Conservation (phyloP, 495 filamentous ascomycete genomes). For the Penicillium turbatum region DNA sequence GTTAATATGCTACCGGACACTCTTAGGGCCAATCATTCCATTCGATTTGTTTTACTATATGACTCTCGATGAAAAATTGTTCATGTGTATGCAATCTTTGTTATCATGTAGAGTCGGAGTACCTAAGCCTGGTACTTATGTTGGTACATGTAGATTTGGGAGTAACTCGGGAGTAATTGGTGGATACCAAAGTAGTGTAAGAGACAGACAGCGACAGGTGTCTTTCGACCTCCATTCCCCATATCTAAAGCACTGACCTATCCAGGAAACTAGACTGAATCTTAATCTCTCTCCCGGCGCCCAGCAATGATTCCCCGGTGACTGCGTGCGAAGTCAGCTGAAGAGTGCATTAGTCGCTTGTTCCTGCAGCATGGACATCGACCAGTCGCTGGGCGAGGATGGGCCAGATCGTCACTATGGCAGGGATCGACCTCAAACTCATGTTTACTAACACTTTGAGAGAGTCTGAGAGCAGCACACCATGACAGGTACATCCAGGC, state of each 20-base stretch:
- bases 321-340: slow-evolving; percentile 21
- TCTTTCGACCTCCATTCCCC: neutral
- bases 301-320: neutral
- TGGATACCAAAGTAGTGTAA: neutral
- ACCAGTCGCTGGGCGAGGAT: slow-evolving; percentile 17
- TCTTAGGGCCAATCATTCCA: slow-evolving; percentile 9
- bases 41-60: slow-evolving; percentile 13
- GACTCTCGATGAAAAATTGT: slow-evolving; percentile 2
- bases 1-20: slow-evolving; percentile 13
- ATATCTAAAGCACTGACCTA: neutral
- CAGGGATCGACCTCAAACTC: slow-evolving; percentile 16
- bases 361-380: slow-evolving; percentile 25
- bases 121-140: no score
- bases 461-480: neutral
- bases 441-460: neutral
- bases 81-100: neutral
- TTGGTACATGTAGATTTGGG: neutral
- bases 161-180: neutral
- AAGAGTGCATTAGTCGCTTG: slow-evolving; percentile 29
- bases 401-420: slow-evolving; percentile 13
- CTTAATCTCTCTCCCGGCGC: neutral
- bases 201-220: no score
- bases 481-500: neutral
- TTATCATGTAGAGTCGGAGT: neutral
- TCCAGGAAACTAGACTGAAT: neutral